Conservation (phyloP, 139 green algal genomes). For the Picochlorum costavermella region DNA sequence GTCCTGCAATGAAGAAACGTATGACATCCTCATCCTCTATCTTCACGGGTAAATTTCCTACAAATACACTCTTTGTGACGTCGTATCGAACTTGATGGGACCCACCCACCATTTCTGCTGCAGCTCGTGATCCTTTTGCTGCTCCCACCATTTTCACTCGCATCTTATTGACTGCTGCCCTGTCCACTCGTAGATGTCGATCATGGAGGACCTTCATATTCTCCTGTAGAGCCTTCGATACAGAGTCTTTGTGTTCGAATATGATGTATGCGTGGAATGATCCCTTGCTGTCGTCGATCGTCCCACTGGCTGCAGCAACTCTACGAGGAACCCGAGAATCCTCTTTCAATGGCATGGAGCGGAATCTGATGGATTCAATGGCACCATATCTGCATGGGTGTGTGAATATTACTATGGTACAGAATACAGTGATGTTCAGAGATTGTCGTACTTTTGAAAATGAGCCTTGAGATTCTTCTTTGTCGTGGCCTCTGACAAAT, state of each 20-base stretch:
- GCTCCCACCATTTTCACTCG: slow-evolving; percentile 12
- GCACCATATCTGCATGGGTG: slow-evolving; percentile 36
- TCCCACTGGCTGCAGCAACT: slow-evolving; percentile 40
- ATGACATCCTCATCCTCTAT: slow-evolving; percentile 63
- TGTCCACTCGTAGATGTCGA: slow-evolving; percentile 74
- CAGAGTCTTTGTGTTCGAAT: slow-evolving; percentile 37
- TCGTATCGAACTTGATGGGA: slow-evolving; percentile 54
- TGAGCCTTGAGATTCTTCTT: slow-evolving; percentile 45
- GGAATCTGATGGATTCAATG: slow-evolving; percentile 69
- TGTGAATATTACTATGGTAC: not conserved
- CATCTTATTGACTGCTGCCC: slow-evolving; percentile 28
- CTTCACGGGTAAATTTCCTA: slow-evolving; percentile 79
- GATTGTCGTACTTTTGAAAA: slow-evolving; percentile 30
- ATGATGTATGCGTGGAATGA: slow-evolving; percentile 70
- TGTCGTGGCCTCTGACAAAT: slow-evolving; percentile 58
- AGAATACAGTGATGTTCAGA: not conserved
- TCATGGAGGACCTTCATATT: slow-evolving; percentile 74
- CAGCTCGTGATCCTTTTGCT: slow-evolving; percentile 10
- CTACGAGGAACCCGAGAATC: slow-evolving; percentile 42
- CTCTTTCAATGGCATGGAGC: slow-evolving; percentile 60
- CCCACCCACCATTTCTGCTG: not conserved
- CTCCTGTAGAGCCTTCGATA: slow-evolving; percentile 37
- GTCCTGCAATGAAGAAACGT: slow-evolving; percentile 27
- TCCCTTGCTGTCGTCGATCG: slow-evolving; percentile 29
- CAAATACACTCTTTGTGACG: slow-evolving; percentile 61